phyloP scores from a whole-genome alignment of 768 basidiomycete genomes.

The Termitomyces bulborhizus region DNA sequence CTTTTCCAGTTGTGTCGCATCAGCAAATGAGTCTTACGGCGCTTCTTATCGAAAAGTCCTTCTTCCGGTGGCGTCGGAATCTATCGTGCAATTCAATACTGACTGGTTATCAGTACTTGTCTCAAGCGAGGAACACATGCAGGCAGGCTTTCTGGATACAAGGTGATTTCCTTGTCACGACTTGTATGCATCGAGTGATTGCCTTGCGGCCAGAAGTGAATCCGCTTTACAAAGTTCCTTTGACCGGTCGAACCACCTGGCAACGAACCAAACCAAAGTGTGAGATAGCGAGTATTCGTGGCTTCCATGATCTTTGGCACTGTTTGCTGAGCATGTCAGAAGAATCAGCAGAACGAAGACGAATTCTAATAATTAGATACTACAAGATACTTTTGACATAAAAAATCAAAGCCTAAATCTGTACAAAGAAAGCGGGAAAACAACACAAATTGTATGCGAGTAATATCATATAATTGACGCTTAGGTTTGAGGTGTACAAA shows the following conservation, averaged over 20 bases:
- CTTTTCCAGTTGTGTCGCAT: background rate
- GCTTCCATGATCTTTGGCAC: too few relatives aligned
- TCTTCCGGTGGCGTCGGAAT: background rate
- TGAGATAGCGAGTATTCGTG: too few relatives aligned
- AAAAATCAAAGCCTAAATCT: background rate
- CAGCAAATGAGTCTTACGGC: too few relatives aligned
- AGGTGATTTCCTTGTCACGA: background rate
- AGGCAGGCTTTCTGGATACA: background rate
- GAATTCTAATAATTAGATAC: background rate
- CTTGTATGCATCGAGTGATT: background rate
- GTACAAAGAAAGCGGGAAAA: background rate
- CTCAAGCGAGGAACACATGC: background rate
- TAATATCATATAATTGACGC: background rate
- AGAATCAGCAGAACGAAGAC: background rate
- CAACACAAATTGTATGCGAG: background rate
- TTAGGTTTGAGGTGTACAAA: conserved; percentile 24
- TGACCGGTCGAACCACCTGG: background rate
- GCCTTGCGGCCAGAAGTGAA: background rate
- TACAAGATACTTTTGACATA: background rate
- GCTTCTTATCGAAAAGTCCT: background rate
- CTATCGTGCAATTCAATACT: background rate
- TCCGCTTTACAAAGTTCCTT: background rate
- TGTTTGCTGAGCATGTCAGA: background rate
- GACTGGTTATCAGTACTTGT: background rate
- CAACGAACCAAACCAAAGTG: background rate